Conservation (phyloP, 306 rosid species). For the Hippophae tibetana region DNA sequence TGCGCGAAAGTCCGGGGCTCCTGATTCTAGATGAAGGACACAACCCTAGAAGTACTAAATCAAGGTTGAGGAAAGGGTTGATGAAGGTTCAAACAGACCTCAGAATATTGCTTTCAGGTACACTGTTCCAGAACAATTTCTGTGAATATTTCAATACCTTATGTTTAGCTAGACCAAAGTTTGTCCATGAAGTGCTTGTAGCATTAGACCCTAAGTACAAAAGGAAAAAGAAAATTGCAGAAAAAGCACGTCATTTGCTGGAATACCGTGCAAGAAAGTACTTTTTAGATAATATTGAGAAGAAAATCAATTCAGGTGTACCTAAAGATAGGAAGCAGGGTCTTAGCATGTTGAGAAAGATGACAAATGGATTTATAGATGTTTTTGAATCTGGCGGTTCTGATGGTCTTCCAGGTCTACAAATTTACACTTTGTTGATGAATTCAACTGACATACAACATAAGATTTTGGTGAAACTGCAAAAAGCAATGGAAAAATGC, state of each 20-base stretch:
- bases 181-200: conserved; percentile 63
- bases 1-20: conserved; percentile 84
- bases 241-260: conserved; percentile 32
- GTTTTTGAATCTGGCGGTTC: conserved; percentile 73
- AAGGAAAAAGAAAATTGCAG: conserved; percentile 31
- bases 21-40: conserved; percentile 88
- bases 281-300: conserved; percentile 74
- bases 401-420: conserved; percentile 83
- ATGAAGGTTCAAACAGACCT: conserved; percentile 86
- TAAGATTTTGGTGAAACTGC: conserved; percentile 47
- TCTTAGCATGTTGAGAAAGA: conserved; percentile 64
- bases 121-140: conserved; percentile 90
- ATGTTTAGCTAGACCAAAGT: conserved; percentile 83
- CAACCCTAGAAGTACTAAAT: conserved; percentile 91
- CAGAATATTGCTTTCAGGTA: conserved; percentile 84
- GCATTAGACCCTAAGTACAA: conserved; percentile 58
- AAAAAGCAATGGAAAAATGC: conserved; percentile 40
- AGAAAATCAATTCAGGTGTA: conserved; percentile 60
- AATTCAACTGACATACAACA: conserved; percentile 69
- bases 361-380: conserved; percentile 76
- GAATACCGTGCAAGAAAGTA: conserved; percentile 76
- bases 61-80: conserved; percentile 73
- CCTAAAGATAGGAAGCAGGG: conserved; percentile 65
- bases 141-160: conserved; percentile 88
- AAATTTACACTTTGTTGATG: conserved; percentile 84